These are phyloP conservation scores for Arabis hirsuta DNA, from an alignment of 345 rosid species.

Conservation along the genomic window DNA sequence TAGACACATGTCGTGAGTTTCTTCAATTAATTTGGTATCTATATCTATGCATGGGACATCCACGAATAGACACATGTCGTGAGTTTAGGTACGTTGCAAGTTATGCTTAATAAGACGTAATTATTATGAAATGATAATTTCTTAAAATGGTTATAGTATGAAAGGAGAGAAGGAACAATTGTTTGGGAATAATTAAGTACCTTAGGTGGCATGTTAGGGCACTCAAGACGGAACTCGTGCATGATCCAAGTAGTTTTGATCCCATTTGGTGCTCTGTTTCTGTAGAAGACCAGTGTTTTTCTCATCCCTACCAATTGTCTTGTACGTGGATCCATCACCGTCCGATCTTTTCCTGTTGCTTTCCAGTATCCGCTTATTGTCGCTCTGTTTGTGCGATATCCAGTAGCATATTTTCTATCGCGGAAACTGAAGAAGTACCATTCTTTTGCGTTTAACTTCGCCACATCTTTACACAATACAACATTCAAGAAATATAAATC, in stretches of 20 bases:
- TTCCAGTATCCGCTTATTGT: conserved; percentile 94
- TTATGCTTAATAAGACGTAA: conserved; percentile 30
- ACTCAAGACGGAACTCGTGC: conserved; percentile 96
- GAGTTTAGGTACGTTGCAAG: conserved; percentile 35
- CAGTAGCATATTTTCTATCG: conserved; percentile 91
- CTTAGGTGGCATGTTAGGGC: conserved; percentile 95
- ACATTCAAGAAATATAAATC: neutral
- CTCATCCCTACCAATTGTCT: conserved; percentile 89
- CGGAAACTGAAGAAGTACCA: conserved; percentile 99
- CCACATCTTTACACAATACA: conserved; percentile 62
- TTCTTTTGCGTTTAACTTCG: conserved; percentile 88
- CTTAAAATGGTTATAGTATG: conserved; percentile 36
- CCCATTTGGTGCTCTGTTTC: conserved; percentile 91
- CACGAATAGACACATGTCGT: conserved; percentile 37
- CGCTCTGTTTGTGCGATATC: conserved; percentile 87
- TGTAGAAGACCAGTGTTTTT: conserved; percentile 90
- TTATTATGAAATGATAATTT: conserved; percentile 33
- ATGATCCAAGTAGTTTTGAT: conserved; percentile 97
- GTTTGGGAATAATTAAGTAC: conserved; percentile 47
- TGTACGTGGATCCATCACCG: conserved; percentile 67
- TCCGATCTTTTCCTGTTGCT: conserved; percentile 96
- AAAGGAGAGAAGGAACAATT: conserved; percentile 19
- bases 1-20: no score
- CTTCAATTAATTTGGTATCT: conserved; percentile 33
- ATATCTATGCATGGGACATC: conserved; percentile 30